Evolutionary conservation across 805 yeast species (phyloP).

Genomic region (Metschnikowia cerradonensis): DNA sequence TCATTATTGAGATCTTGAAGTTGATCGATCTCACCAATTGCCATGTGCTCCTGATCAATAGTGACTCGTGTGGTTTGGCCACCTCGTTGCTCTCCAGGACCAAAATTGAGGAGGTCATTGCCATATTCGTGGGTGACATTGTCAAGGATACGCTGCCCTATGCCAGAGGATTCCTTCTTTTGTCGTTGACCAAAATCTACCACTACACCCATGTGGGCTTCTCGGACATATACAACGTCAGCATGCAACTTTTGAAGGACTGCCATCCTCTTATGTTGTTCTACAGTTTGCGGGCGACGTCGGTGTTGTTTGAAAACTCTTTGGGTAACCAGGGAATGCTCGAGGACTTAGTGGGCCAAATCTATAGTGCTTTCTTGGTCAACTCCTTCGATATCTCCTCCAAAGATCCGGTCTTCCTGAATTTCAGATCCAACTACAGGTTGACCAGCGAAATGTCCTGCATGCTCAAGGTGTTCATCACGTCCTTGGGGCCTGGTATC

Average conservation of each 20-base stretch:
- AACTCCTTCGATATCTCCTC: constrained; percentile 37
- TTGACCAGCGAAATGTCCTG: constrained; percentile 22
- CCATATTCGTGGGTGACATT: constrained; percentile 50
- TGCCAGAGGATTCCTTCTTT: constrained; percentile 44
- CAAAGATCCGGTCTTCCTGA: constrained; percentile 28
- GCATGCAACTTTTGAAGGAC: constrained; percentile 60
- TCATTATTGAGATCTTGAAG: constrained; percentile 50
- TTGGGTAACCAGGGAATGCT: constrained; percentile 43
- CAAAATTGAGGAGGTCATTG: constrained; percentile 24
- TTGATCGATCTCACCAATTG: constrained; percentile 38
- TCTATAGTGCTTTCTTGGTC: constrained; percentile 32
- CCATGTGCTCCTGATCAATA: constrained; percentile 43
- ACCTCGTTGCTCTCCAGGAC: constrained; percentile 19
- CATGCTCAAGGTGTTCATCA: constrained; percentile 29
- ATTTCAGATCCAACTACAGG: constrained; percentile 31
- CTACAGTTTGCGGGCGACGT: constrained; percentile 62
- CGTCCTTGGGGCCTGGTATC: constrained; percentile 38
- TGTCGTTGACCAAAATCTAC: constrained; percentile 29
- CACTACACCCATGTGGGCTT: constrained; percentile 27
- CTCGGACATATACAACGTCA: constrained; percentile 48
- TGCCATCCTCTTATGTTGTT: constrained; percentile 83
- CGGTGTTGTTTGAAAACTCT: constrained; percentile 54
- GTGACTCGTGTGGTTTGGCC: constrained; percentile 57
- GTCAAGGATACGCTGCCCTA: constrained; percentile 63
- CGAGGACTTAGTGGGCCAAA: constrained; percentile 32